Evolutionary conservation across 2,329 filamentous ascomycete genomes (phyloP), one percentile per base, ranked within the genome.

Genomic region (Malbranchea zuffiana): DNA sequence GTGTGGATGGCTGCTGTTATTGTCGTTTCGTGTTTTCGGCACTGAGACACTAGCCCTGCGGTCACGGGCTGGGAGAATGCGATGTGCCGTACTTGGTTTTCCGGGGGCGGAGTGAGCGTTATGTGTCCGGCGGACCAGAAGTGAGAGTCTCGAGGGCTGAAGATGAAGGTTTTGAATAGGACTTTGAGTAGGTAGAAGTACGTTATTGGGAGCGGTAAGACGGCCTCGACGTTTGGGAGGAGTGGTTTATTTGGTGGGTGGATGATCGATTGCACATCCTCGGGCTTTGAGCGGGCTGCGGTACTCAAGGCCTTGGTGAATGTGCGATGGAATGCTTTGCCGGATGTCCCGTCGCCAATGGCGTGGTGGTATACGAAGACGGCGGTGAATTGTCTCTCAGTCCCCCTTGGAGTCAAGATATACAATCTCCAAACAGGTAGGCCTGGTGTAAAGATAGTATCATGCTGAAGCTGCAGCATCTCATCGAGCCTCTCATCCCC

Each of bases 351-450:
- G 44, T 71, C 67, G 2, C 60, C 61, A 33, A 70, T 52, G 2
- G 60, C 62, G 50, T 70, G 67, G 39, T 71, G 67, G 43, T 56
- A 68, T 6, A 68, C 51, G 49, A 67, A 70, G 2, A 49, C 50
- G 1, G 59, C 62, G 1, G 62, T 65, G 40, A 71, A 68, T 2
- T 41, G 44, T 2, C 37, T 46, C 2, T 45, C 12, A 20, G 49
- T 39, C 24, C 18, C 6, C 6, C 10, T n/a, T 11, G 32, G 23
- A n/a, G 50, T 46, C 6, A 67, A 39, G 15, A 70, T 45, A 12
- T 59, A 44, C 2, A 70, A 48, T 13, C 63, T 59, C 67, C 67
- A 71, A 42, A 61, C 62, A 1, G 66, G 61, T 6, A 32, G n/a
- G 12, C 53, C 32, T 3, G 50, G 51, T 15, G 54, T 52, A 46